These are phyloP conservation scores for Quercus dentata DNA, from an alignment of 306 rosid genomes.

Conservation along the genomic window DNA sequence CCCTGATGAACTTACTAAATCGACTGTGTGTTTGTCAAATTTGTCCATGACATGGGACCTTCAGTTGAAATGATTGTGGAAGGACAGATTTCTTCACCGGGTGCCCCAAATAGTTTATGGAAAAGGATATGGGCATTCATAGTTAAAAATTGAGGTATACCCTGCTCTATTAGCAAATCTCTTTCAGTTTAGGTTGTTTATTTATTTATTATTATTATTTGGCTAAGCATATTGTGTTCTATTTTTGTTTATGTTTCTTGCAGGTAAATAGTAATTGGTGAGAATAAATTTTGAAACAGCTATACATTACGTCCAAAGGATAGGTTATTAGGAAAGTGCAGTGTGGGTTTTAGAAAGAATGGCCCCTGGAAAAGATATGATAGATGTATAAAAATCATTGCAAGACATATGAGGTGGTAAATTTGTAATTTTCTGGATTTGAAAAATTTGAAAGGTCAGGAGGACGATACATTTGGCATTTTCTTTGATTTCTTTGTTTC, in stretches of 20 bases:
- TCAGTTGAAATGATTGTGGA: slow-evolving; percentile 46
- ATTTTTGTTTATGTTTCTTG: background rate
- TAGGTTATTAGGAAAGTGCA: background rate
- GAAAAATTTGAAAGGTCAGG: too few relatives aligned
- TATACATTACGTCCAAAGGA: background rate
- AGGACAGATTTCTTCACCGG: slow-evolving; percentile 34
- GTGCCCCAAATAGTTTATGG: slow-evolving; percentile 33
- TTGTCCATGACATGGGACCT: slow-evolving; percentile 63
- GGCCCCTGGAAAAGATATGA: background rate
- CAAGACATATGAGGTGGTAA: background rate
- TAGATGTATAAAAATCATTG: background rate
- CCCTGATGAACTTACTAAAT: slow-evolving; percentile 77
- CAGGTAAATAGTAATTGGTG: slow-evolving; percentile 10
- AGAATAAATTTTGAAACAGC: background rate
- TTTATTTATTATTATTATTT: background rate
- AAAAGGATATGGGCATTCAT: slow-evolving; percentile 46
- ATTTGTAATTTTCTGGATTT: background rate
- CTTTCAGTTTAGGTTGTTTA: background rate
- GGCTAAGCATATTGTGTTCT: background rate
- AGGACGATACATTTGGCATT: too few relatives aligned
- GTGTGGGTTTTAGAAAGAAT: slow-evolving; percentile 4
- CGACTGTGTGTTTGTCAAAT: slow-evolving; percentile 75
- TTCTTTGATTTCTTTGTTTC: too few relatives aligned
- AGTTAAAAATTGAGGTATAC: slow-evolving; percentile 31
- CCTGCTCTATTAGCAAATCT: background rate